Base-by-base conservation (phyloP, 225 moss, liverwort and hornwort genomes). In the Climacium dendroides region DNA sequence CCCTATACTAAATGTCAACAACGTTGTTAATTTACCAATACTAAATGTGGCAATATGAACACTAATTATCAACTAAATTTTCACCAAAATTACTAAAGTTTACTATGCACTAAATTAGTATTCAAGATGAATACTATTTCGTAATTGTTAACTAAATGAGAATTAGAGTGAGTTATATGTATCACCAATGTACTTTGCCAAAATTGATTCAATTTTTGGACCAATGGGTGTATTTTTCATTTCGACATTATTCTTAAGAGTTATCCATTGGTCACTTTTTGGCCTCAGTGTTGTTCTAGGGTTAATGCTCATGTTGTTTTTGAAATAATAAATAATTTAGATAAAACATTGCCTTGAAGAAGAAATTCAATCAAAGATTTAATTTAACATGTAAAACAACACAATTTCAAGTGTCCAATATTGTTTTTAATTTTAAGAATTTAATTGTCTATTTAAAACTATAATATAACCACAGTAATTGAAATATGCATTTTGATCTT, bases 11-110 rank as follows among this genome's bases (percentile, higher is more conserved):
- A 26, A 70, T 25, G 41, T 41, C 41, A 41, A 71, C 10, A 41
- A n/a, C 2, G 0, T 0, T 0, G 0, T 10, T 43, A 43, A 43
- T 43, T 72, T 43, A 72, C 5, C 24, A 43, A 29, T 1, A 72
- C 29, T 16, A 48, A 48, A 2, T 43, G 9, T 28, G 11, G 35
- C 17, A 30, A 30, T 2, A 48, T 11, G 1, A 30, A 48, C 11
- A 73, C 2, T 18, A 12, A 32, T 7, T 48, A 1, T 12, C 11
- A 74, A 74, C 12, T 19, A 48, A 45, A 45, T 28, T 45, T 45
- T 0, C 6, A n/a, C n/a, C n/a, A n/a, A n/a, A n/a, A n/a, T n/a
- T n/a, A n/a, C n/a, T n/a, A n/a, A n/a, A n/a, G n/a, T n/a, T n/a
- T n/a, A n/a, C n/a, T n/a, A n/a, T n/a, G n/a, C n/a, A n/a, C n/a